A percentile compares a stretch with the other conserved stretches of the same genome.
phyloP scores from a whole-genome alignment of 257 asterid genomes.

The Mentha longifolia region DNA sequence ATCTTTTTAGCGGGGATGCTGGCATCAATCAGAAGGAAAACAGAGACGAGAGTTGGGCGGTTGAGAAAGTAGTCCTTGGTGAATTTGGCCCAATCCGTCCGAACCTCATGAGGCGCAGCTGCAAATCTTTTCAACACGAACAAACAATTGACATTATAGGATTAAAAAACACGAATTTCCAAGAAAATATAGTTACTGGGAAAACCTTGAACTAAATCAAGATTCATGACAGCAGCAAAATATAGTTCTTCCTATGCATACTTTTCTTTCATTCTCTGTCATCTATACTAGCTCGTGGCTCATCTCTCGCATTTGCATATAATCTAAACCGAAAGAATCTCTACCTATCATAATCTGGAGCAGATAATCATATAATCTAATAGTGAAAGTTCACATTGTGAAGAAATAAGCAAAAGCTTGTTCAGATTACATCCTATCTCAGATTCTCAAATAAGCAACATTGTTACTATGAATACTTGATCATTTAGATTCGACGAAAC shows the following conservation, averaged over 20 bases:
- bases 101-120: constrained; percentile 88
- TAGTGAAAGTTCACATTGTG: not conserved
- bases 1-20: constrained; percentile 88
- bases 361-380: not conserved
- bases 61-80: constrained; percentile 92
- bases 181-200: constrained; percentile 3
- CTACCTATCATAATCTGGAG: not conserved
- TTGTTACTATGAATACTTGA: too few relatives aligned
- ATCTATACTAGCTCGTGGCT: not conserved
- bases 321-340: not conserved
- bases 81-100: constrained; percentile 89
- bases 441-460: too few relatives aligned
- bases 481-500: not conserved
- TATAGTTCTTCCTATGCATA: too few relatives aligned
- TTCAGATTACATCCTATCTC: too few relatives aligned
- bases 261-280: too few relatives aligned
- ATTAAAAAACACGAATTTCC: not conserved
- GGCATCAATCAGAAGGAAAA: constrained; percentile 95
- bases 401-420: too few relatives aligned
- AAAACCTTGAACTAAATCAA: not conserved
- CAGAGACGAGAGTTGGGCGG: constrained; percentile 92
- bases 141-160: not conserved
- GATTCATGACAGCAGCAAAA: too few relatives aligned
- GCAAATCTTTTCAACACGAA: constrained; percentile 64
- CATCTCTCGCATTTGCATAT: not conserved